A percentile compares a stretch with the other conserved stretches of the same genome.
These are phyloP conservation scores for Candida maris DNA, from an alignment of 805 yeast species.

Conservation along the genomic window DNA sequence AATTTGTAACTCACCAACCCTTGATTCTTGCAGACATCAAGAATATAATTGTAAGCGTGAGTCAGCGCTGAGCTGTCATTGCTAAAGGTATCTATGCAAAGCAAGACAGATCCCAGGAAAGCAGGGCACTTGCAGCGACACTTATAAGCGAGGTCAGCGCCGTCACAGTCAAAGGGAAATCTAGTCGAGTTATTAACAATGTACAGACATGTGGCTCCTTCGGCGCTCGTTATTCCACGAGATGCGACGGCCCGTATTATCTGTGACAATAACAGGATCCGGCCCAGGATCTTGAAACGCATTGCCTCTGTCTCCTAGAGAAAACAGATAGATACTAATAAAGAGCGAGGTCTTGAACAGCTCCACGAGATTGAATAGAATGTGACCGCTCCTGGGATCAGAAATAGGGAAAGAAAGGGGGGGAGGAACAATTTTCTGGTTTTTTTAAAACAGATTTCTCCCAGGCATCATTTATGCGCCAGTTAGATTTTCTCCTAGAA, in stretches of 20 bases:
- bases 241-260: too few relatives aligned
- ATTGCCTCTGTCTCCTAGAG: too few relatives aligned
- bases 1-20: conserved; percentile 26
- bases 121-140: conserved; percentile 34
- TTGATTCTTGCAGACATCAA: conserved; percentile 34
- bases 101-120: conserved; percentile 34
- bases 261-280: too few relatives aligned
- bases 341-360: too few relatives aligned
- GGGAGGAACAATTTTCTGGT: not conserved
- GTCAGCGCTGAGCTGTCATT: conserved; percentile 26
- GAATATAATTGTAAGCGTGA: conserved; percentile 30
- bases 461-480: not conserved
- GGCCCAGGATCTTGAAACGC: too few relatives aligned
- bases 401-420: not conserved
- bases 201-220: conserved; percentile 37
- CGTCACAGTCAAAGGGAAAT: conserved; percentile 32
- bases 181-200: conserved; percentile 32
- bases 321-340: too few relatives aligned
- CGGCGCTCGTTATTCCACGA: conserved; percentile 32
- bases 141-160: conserved; percentile 32
- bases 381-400: too few relatives aligned
- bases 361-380: too few relatives aligned
- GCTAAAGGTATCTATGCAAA: conserved; percentile 33
- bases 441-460: not conserved
- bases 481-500: too few relatives aligned